These are phyloP conservation scores for Aspergillus viridinutans DNA, from an alignment of 2,329 filamentous ascomycete genomes.

Conservation along the genomic window DNA sequence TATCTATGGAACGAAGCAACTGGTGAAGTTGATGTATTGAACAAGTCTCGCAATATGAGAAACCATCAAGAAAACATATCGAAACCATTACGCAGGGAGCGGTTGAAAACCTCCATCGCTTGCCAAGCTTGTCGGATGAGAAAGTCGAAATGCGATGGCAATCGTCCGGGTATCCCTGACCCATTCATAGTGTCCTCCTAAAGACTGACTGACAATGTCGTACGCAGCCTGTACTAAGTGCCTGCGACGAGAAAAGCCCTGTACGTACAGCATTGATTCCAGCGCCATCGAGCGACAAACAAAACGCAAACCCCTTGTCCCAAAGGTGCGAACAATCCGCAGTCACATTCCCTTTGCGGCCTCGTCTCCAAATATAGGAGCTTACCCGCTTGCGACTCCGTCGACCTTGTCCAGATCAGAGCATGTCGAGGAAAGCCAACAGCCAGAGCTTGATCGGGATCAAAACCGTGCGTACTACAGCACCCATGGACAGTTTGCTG, in stretches of 20 bases:
- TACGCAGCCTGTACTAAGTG: constrained; percentile 9
- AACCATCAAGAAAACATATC: no score
- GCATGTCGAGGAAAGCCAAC: not conserved
- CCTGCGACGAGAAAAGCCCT: constrained; percentile 6
- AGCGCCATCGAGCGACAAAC: not conserved
- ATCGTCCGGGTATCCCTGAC: constrained; percentile 10
- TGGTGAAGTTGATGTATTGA: no score
- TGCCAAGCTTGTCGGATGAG: constrained; percentile 15
- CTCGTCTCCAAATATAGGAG: not conserved
- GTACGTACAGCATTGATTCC: constrained; percentile 8
- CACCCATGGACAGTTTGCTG: constrained; percentile 14
- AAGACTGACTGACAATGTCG: not conserved
- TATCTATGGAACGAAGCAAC: no score
- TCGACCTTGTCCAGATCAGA: not conserved
- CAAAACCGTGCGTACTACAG: constrained; percentile 7
- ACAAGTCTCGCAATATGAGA: no score
- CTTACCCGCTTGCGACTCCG: not conserved
- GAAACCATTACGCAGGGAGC: constrained; percentile 5
- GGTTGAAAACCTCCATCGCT: constrained; percentile 14
- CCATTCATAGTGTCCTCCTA: not conserved
- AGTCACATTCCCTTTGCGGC: not conserved
- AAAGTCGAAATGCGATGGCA: constrained; percentile 17
- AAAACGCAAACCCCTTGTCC: not conserved
- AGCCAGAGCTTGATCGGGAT: not conserved
- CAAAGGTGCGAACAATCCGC: not conserved